Evolutionary conservation across 768 basidiomycete genomes (phyloP).

Genomic region (Paxillus rubicundulus): DNA sequence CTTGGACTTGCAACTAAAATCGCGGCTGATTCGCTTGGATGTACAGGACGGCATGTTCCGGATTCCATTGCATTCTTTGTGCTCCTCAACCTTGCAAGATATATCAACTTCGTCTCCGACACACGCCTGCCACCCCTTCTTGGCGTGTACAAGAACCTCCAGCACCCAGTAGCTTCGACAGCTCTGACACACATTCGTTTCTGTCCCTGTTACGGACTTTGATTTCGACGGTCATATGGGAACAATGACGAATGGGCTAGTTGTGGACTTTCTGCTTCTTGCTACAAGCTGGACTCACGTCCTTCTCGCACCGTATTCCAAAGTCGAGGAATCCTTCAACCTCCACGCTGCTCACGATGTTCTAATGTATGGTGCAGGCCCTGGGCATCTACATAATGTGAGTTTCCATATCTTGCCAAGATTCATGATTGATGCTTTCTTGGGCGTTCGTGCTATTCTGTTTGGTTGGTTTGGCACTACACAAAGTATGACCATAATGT

Average conservation of each 20-base stretch:
- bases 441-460: not conserved
- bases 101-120: too few relatives aligned
- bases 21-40: too few relatives aligned
- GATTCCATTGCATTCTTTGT: too few relatives aligned
- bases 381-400: slow-evolving; percentile 47
- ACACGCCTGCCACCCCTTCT: too few relatives aligned
- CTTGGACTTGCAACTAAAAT: too few relatives aligned
- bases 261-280: slow-evolving; percentile 52
- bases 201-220: not conserved
- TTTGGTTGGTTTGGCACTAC: slow-evolving; percentile 1
- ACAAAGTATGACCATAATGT: slow-evolving; percentile 84
- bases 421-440: slow-evolving; percentile 6
- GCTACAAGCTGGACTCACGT: slow-evolving; percentile 63
- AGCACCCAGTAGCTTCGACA: too few relatives aligned
- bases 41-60: too few relatives aligned
- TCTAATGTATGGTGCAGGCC: slow-evolving; percentile 65
- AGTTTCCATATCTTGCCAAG: slow-evolving; percentile 20
- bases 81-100: too few relatives aligned
- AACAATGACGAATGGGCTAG: slow-evolving; percentile 16
- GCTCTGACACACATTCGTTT: not conserved
- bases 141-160: not conserved
- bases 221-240: not conserved
- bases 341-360: slow-evolving; percentile 90
- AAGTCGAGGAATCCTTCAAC: slow-evolving; percentile 97
- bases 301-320: slow-evolving; percentile 80